Evolutionary conservation across 352 stramenopile species (phyloP).

Genomic region (Globisporangium cystogenes): DNA sequence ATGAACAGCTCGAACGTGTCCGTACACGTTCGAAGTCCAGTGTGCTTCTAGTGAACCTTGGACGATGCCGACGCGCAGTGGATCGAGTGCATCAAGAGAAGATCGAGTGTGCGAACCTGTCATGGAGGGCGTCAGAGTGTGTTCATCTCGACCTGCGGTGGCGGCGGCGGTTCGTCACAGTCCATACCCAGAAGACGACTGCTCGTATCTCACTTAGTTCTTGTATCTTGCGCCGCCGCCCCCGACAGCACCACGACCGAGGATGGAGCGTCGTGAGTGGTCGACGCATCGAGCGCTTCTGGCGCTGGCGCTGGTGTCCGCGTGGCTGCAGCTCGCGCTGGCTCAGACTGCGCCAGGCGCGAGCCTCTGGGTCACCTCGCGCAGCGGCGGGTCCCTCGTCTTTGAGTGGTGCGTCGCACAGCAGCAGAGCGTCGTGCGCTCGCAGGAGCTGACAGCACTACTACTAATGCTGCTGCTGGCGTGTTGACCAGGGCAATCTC

Average conservation of each 20-base stretch:
- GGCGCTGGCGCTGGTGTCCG: not conserved
- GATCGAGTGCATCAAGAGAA: too few relatives aligned
- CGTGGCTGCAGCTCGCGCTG: not conserved
- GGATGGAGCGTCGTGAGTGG: not conserved
- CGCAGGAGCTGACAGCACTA: not conserved
- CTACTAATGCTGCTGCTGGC: not conserved
- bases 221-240: too few relatives aligned
- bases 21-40: too few relatives aligned
- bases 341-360: not conserved
- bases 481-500: conserved; percentile 2
- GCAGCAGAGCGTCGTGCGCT: not conserved
- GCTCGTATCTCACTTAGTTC: too few relatives aligned
- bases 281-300: not conserved
- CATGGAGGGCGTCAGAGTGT: too few relatives aligned
- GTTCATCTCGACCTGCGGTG: too few relatives aligned
- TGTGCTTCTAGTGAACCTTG: too few relatives aligned
- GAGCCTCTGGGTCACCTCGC: conserved; percentile 4
- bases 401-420: conserved; percentile 9
- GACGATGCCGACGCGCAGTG: too few relatives aligned
- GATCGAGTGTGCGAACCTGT: too few relatives aligned
- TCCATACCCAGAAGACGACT: too few relatives aligned
- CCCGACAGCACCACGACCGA: not conserved
- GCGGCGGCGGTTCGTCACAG: too few relatives aligned
- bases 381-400: conserved; percentile 2
- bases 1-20: too few relatives aligned